Conservation (phyloP, 345 rosid genomes). For the Populus ilicifolia region DNA sequence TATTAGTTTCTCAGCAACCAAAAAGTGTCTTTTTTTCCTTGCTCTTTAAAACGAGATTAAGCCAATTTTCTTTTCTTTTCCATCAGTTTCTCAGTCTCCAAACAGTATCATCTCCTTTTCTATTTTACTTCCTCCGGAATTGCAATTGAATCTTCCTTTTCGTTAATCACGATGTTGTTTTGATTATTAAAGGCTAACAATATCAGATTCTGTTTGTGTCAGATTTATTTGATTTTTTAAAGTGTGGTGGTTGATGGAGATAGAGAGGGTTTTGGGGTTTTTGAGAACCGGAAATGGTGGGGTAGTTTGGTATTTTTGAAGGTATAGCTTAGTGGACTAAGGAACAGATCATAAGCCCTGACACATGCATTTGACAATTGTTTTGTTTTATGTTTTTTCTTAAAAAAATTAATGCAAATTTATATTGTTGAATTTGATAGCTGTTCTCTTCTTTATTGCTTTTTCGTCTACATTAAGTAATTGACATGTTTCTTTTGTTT, state of each 20-base stretch:
- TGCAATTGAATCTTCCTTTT: not conserved
- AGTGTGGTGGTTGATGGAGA: not conserved
- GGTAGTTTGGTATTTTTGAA: constrained; percentile 24
- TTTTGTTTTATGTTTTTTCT: not conserved
- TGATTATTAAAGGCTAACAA: not conserved
- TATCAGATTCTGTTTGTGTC: not conserved
- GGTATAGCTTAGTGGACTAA: constrained; percentile 4
- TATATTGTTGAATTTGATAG: not conserved
- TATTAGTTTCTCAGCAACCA: constrained; percentile 7
- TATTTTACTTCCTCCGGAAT: not conserved
- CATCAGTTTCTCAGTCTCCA: not conserved
- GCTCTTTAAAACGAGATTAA: not conserved
- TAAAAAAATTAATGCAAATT: not conserved
- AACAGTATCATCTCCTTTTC: not conserved
- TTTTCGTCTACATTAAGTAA: not conserved
- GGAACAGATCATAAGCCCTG: constrained; percentile 26
- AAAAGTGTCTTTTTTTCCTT: not conserved
- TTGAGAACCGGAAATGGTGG: constrained; percentile 21
- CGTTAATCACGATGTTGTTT: not conserved
- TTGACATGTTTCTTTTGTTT: not conserved
- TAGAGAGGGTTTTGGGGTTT: constrained; percentile 11
- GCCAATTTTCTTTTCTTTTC: not conserved
- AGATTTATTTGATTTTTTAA: not conserved
- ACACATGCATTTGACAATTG: not conserved
- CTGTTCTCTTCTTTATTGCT: not conserved